These are phyloP conservation scores for Inonotus obliquus DNA, from an alignment of 1,284 basidiomycete species.

Conservation along the genomic window DNA sequence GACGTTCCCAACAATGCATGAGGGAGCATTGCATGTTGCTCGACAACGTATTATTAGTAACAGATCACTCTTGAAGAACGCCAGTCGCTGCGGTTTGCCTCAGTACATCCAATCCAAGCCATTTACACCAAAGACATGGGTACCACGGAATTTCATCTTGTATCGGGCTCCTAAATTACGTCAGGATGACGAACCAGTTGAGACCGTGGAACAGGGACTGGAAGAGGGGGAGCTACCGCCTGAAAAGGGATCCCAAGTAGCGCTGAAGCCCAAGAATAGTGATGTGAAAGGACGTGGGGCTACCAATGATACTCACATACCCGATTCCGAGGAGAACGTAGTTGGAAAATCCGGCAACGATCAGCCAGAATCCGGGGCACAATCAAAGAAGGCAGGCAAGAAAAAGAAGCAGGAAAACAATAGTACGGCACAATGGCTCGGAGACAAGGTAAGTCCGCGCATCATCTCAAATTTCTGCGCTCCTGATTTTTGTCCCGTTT, in stretches of 20 bases:
- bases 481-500: conserved; percentile 9
- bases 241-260: neutral
- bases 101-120: conserved; percentile 67
- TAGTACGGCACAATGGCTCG: conserved; percentile 50
- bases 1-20: conserved; percentile 52
- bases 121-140: conserved; percentile 64
- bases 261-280: neutral
- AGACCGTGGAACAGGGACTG: conserved; percentile 12
- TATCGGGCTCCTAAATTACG: conserved; percentile 20
- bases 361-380: conserved; percentile 19
- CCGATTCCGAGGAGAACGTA: neutral
- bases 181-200: conserved; percentile 6
- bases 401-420: conserved; percentile 43
- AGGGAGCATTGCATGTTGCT: conserved; percentile 58
- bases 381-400: conserved; percentile 32
- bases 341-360: neutral
- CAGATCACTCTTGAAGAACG: conserved; percentile 51
- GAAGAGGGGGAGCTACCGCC: conserved; percentile 6
- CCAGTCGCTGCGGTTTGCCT: conserved; percentile 54
- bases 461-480: conserved; percentile 4
- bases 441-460: conserved; percentile 59
- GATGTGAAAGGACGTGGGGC: neutral
- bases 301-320: neutral
- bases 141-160: conserved; percentile 44
- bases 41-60: conserved; percentile 73